phyloP scores from a whole-genome alignment of 2,329 filamentous ascomycete species.

The Xylariaceae sp. region DNA sequence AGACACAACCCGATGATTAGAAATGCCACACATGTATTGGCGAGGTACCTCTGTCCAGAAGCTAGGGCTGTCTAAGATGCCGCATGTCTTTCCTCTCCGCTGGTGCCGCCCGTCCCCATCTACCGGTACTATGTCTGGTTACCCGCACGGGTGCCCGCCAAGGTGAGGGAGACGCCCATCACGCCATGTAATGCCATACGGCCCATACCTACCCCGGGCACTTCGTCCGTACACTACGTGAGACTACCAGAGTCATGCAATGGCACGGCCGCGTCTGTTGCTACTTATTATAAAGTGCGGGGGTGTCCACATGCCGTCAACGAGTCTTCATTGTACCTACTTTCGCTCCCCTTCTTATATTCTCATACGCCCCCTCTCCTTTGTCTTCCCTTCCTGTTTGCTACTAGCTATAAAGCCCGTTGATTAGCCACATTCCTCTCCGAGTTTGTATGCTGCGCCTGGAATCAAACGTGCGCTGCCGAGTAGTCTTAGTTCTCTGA shows the following conservation, averaged over 20 bases:
- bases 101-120: not conserved
- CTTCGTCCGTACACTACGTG: slow-evolving; percentile 1
- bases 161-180: not conserved
- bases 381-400: not conserved
- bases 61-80: too few relatives aligned
- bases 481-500: not conserved
- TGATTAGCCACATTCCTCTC: too few relatives aligned
- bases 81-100: too few relatives aligned
- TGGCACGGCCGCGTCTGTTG: slow-evolving; percentile 6
- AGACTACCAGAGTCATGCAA: slow-evolving; percentile 15
- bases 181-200: not conserved
- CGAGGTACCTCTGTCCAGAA: not conserved
- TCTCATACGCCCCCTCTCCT: not conserved
- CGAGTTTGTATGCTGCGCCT: not conserved
- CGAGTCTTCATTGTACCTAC: not conserved
- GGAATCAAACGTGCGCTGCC: not conserved
- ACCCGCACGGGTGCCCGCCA: not conserved
- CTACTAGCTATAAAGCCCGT: not conserved
- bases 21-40: not conserved
- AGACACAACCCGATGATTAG: not conserved
- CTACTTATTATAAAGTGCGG: slow-evolving; percentile 22
- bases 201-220: too few relatives aligned
- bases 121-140: not conserved
- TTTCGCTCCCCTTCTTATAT: not conserved
- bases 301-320: slow-evolving; percentile 13